Base-by-base conservation (phyloP, 306 rosid species). In the Malus sylvestris region DNA sequence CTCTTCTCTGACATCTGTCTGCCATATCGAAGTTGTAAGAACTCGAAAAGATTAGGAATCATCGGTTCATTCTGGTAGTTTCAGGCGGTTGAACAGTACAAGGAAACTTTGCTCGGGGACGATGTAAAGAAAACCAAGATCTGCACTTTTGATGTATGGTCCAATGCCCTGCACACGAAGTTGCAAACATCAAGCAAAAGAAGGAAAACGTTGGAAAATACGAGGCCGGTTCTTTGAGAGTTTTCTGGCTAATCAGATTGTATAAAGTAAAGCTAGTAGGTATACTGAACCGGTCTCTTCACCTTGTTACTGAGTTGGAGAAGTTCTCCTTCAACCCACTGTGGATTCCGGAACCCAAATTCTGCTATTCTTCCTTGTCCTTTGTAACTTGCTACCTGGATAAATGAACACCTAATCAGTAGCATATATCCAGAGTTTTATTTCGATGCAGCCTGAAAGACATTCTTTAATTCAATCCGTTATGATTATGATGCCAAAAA, bases 311-410 rank as follows among this genome's bases (percentile, higher is more conserved):
- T 93, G 79, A 96, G 90, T 81, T 93, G 98, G 75, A 96, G 96
- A 76, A 96, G 87, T 85, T 96, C 99, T 76, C 99, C 99, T 10
- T 96, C 96, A 25, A 96, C 94, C 99, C 99, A 96, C 82, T 88
- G 85, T 74, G 99, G 94, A 81, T 87, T 89, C 83, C 25, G 81
- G 79, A 87, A 93, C 79, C 99, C 97, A 42, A 86, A 82, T 75
- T 89, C 98, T n/a, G 99, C 96, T 80, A 87, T 91, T 88, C 98
- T 82, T 69, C 99, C 98, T 72, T 93, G 96, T 81, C 99, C 99
- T 77, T 87, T 93, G 81, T 89, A 91, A 74, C 96, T 91, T 68
- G 96, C 97, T 78, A 88, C 89, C 98, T 93, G 87, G 62, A 69
- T 44, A 74, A 78, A 68, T 20, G 52, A 77, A 40, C 79, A 68